Evolutionary conservation across 2,329 filamentous ascomycete genomes (phyloP), one percentile per base, ranked within the genome.

Genomic region (Colletotrichum sublineola): DNA sequence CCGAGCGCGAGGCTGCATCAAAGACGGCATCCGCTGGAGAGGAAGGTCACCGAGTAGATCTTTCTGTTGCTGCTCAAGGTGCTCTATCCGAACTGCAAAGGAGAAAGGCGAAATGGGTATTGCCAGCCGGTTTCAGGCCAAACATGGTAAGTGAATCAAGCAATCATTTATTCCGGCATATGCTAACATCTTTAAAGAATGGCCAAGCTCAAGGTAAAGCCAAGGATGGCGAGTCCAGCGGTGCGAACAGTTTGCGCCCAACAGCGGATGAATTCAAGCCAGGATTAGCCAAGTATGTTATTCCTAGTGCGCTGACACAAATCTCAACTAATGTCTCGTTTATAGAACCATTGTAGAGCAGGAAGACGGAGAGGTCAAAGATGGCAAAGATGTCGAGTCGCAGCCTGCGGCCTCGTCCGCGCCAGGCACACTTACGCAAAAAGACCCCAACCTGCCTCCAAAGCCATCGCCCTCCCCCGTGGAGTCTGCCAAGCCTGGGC

Each of bases 351-450:
- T 80, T 15, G 79, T 80, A 1, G 90, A 92, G 73, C 88, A 89
- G 65, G 92, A 94, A 79, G 92, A 94, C 77, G 92, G 92, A 29
- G 92, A 94, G 79, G 91, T 94, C 33, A 89, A 90, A 74, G 92
- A 94, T 76, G 84, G 29, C 67, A 68, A 63, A 40, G 66, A 73
- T 24, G 31, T 9, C 50, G 67, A 66, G 31, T 31, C 50, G 46
- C 68, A 53, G 33, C 50, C 67, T 7, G 44, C 67, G n/a, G 57
- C 48, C 24, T 29, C 68, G 12, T 50, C 66, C 12, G 55, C 36
- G n/a, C 55, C 58, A 38, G 74, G 57, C 33, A 58, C 60, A 1
- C 15, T 42, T 18, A 29, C 36, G 9, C 68, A 68, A 24, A 74
- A 53, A 76, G 68, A 42, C 55, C 33, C 67, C 44, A 73, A 73